These are phyloP conservation scores for Teratosphaeriaceae sp. DNA, from an alignment of 2,329 filamentous ascomycete genomes.

Conservation along the genomic window DNA sequence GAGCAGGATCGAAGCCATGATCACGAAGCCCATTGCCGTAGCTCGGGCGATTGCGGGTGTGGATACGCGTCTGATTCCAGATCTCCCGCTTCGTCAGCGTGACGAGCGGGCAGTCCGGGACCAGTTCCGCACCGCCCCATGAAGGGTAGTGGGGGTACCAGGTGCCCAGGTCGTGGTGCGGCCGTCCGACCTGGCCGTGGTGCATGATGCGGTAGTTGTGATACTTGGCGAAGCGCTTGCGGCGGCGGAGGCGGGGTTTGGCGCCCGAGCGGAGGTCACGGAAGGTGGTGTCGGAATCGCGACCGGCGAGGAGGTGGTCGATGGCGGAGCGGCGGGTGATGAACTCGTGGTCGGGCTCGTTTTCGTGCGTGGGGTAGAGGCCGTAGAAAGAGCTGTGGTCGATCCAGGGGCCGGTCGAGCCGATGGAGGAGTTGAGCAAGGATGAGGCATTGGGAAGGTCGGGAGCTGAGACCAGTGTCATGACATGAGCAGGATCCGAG, in stretches of 20 bases:
- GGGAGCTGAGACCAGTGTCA: too few relatives aligned
- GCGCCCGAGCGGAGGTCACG: constrained; percentile 13
- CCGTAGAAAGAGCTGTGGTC: not conserved
- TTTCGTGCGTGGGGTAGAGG: not conserved
- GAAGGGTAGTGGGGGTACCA: not conserved
- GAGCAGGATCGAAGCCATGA: too few relatives aligned
- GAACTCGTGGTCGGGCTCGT: not conserved
- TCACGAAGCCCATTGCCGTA: too few relatives aligned
- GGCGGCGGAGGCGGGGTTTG: constrained; percentile 10
- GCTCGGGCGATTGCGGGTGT: too few relatives aligned
- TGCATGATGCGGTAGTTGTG: constrained; percentile 10
- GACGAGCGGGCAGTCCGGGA: too few relatives aligned
- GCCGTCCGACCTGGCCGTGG: constrained; percentile 7
- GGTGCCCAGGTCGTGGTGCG: not conserved
- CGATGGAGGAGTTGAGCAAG: too few relatives aligned
- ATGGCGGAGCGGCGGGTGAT: not conserved
- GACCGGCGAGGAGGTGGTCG: constrained; percentile 4
- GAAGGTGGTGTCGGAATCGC: constrained; percentile 9
- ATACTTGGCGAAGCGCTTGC: constrained; percentile 9
- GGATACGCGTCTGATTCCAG: too few relatives aligned
- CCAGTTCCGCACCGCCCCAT: too few relatives aligned
- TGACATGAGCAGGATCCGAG: too few relatives aligned
- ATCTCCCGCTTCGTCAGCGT: too few relatives aligned
- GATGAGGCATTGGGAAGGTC: too few relatives aligned
- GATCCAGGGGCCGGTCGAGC: too few relatives aligned